Conservation (phyloP, 495 filamentous ascomycete species). For the Cetradonia linearis region DNA sequence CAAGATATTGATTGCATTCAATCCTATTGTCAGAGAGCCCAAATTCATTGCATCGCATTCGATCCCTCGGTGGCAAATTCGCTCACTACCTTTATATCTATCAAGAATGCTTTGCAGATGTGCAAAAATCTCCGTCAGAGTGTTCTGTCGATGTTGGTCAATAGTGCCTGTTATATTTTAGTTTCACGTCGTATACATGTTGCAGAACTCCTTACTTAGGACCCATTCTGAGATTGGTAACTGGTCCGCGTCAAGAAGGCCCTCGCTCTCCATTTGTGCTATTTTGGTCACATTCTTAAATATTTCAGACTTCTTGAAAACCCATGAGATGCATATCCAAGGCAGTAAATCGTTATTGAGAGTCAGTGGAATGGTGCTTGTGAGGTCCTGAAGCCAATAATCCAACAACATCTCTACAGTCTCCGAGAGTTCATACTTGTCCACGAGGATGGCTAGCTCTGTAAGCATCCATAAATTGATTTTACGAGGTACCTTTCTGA, state of each 20-base stretch:
- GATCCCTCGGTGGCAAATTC: not conserved
- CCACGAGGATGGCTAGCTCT: not conserved
- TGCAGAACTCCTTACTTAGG: not conserved
- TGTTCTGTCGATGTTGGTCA: not conserved
- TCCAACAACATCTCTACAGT: not conserved
- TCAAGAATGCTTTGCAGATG: not conserved
- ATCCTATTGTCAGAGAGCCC: not conserved
- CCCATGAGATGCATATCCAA: not conserved
- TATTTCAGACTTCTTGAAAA: not conserved
- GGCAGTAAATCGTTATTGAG: not conserved
- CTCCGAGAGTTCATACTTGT: not conserved
- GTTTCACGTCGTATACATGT: not conserved
- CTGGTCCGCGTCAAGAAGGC: not conserved
- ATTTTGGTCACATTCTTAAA: not conserved
- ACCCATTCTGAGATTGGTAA: not conserved
- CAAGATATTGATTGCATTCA: not conserved
- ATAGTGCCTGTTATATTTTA: not conserved
- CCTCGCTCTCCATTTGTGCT: not conserved
- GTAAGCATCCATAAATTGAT: not conserved
- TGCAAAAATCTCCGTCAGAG: not conserved
- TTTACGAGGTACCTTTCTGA: not conserved
- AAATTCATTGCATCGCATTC: not conserved
- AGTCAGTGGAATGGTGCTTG: not conserved
- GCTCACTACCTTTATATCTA: not conserved
- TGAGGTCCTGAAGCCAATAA: not conserved